Base-by-base conservation (phyloP, 164 flowering plant genomes). In the Amborella trichopoda region DNA sequence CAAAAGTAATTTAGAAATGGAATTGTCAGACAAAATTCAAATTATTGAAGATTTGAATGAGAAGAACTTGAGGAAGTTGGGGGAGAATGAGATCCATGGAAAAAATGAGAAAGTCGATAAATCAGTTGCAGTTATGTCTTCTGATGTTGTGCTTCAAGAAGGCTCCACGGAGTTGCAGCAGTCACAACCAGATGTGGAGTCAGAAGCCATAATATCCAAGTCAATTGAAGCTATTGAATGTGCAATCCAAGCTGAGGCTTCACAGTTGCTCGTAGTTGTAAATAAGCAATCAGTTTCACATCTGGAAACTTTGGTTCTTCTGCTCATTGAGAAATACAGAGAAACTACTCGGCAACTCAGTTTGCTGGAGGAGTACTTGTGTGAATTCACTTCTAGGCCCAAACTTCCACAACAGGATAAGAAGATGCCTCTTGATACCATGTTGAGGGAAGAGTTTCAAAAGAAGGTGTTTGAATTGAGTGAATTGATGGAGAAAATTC, bases 261-360 rank as follows among this genome's bases (percentile, higher is more conserved):
- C 9, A 37, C 14, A 56, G n/a, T 6, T 44, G 26, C 67, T 41
- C 4, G 45, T 40, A n/a, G 51, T 62, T 46, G 26, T 54, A 10
- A 63, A 69, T 44, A 50, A 44, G 33, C 38, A 63, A 12, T 73
- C 78, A 44, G 38, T 62, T 26, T 55, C 64, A 23, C 62, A 24
- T 13, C 50, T 93, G 30, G 77, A 74, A 59, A 68, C 69, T 42
- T 56, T 69, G 44, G 58, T 85, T 20, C 47, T 63, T 44, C 49
- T 54, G 41, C 78, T 88, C 59, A 54, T 83, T 64, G 64, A 70
- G 49, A 81, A 72, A 41, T 76, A 65, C 56, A 67, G 50, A 45
- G 78, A 73, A 53, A 62, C 72, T 46, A 57, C 37, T 38, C 71
- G 63, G 59, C 60, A 63, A 44, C 50, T 67, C 23, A 55, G 49